phyloP scores from a whole-genome alignment of 495 filamentous ascomycete genomes.

The Filosporella fistucella region DNA sequence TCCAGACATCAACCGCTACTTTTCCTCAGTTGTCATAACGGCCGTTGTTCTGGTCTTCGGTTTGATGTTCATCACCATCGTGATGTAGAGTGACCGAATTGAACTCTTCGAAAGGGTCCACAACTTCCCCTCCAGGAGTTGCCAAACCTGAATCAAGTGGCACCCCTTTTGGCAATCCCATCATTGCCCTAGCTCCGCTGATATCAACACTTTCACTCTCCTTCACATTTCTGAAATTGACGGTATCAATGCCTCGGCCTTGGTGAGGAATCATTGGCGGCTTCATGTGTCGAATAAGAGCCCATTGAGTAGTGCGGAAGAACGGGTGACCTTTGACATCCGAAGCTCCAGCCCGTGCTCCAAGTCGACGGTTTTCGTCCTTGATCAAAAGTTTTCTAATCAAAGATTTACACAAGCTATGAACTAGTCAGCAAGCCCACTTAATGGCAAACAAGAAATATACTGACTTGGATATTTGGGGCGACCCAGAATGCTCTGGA shows the following conservation, averaged over 20 bases:
- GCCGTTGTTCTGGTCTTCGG: conserved; percentile 24
- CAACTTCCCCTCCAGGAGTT: conserved; percentile 76
- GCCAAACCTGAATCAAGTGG: conserved; percentile 79
- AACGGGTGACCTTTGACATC: conserved; percentile 97
- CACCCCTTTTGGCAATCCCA: conserved; percentile 56
- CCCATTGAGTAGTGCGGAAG: conserved; percentile 95
- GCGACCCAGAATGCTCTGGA: conserved; percentile 78
- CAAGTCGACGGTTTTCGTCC: conserved; percentile 91
- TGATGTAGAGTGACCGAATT: conserved; percentile 98
- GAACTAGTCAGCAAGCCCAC: conserved; percentile 13
- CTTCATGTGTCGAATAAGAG: conserved; percentile 93
- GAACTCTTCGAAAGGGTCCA: conserved; percentile 98
- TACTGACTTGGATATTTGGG: conserved; percentile 85
- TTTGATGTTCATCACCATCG: conserved; percentile 67
- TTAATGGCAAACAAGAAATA: conserved; percentile 1
- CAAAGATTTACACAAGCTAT: conserved; percentile 88
- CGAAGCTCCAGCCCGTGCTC: conserved; percentile 89
- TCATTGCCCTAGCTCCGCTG: conserved; percentile 52
- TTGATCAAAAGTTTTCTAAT: conserved; percentile 98
- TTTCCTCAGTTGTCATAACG: conserved; percentile 25
- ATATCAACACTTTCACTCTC: conserved; percentile 96
- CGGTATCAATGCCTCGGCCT: conserved; percentile 84
- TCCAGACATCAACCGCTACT: no score
- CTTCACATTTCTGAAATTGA: conserved; percentile 97
- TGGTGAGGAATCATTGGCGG: conserved; percentile 97